These are phyloP conservation scores for Orbilia brochopaga DNA, from an alignment of 2,329 filamentous ascomycete genomes.

Conservation along the genomic window DNA sequence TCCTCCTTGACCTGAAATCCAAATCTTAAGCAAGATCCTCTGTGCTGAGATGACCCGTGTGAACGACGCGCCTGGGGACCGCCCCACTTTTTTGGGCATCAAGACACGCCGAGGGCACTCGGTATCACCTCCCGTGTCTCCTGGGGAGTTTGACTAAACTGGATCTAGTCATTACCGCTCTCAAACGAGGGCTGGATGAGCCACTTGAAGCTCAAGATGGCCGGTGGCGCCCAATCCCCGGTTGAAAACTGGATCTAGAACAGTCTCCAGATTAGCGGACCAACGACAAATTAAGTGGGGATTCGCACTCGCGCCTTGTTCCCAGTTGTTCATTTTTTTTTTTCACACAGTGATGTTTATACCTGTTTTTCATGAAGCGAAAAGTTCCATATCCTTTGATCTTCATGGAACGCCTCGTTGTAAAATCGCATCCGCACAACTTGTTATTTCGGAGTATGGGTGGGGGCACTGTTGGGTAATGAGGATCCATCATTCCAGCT, in stretches of 20 bases:
- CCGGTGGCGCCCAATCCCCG: constrained; percentile 35
- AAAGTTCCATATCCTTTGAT: constrained; percentile 14
- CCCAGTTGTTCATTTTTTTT: not conserved
- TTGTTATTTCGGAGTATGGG: constrained; percentile 6
- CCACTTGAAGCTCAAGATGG: constrained; percentile 2
- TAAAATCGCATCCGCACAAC: constrained; percentile 8
- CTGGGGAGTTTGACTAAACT: constrained; percentile 7
- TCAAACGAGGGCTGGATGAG: not conserved
- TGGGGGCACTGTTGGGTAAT: constrained; percentile 10
- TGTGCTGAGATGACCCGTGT: constrained; percentile 25
- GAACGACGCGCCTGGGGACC: constrained; percentile 5
- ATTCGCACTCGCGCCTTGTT: constrained; percentile 28
- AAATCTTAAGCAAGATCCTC: constrained; percentile 22
- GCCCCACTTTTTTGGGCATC: constrained; percentile 10
- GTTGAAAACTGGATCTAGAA: constrained; percentile 25
- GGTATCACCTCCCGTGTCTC: constrained; percentile 14
- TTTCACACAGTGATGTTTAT: not conserved
- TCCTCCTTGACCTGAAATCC: constrained; percentile 10
- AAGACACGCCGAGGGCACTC: constrained; percentile 5
- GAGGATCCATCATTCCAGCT: constrained; percentile 19
- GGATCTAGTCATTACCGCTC: constrained; percentile 13
- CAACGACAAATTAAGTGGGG: constrained; percentile 21
- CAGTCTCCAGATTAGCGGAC: constrained; percentile 40
- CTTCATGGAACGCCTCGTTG: constrained; percentile 33
- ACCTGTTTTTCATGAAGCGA: not conserved